Percentiles rank a stretch among this genome's conserved stretches.
Evolutionary conservation across 2,329 filamentous ascomycete species (phyloP).

Genomic region (Talaromyces sp.): DNA sequence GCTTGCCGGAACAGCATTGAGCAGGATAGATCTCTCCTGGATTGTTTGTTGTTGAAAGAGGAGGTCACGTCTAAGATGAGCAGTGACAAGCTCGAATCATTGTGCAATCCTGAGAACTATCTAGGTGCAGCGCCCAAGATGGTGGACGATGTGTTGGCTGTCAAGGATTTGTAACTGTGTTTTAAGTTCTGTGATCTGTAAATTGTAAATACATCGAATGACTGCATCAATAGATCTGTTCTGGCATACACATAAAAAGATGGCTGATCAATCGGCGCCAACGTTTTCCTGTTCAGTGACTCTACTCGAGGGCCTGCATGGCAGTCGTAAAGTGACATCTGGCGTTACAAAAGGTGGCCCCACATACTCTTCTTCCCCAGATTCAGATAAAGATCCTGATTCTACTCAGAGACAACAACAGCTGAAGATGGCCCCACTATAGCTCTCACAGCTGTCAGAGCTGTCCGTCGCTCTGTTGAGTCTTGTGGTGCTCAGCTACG

Average conservation of each 20-base stretch:
- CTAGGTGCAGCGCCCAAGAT: constrained; percentile 32
- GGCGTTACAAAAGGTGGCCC: no score
- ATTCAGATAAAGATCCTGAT: background rate
- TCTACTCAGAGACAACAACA: background rate
- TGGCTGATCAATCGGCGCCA: no score
- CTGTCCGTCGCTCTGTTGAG: background rate
- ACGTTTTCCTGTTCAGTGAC: no score
- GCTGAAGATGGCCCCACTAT: background rate
- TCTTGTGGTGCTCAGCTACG: background rate
- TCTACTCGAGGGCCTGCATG: no score
- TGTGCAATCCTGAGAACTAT: constrained; percentile 55
- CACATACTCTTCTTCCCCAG: background rate
- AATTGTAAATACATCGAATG: background rate
- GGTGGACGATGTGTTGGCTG: constrained; percentile 32
- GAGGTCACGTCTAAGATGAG: constrained; percentile 45
- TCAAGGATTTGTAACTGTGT: constrained; percentile 3
- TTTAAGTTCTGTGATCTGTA: background rate
- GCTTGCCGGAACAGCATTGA: constrained; percentile 52
- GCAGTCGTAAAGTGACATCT: no score
- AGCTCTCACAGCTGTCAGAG: background rate
- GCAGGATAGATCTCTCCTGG: constrained; percentile 40
- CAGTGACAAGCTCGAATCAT: constrained; percentile 47
- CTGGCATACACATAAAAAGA: no score
- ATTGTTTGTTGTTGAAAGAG: constrained; percentile 36
- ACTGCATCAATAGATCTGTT: background rate